phyloP scores from a whole-genome alignment of 2,329 filamentous ascomycete species.

The Pyricularia sp. region DNA sequence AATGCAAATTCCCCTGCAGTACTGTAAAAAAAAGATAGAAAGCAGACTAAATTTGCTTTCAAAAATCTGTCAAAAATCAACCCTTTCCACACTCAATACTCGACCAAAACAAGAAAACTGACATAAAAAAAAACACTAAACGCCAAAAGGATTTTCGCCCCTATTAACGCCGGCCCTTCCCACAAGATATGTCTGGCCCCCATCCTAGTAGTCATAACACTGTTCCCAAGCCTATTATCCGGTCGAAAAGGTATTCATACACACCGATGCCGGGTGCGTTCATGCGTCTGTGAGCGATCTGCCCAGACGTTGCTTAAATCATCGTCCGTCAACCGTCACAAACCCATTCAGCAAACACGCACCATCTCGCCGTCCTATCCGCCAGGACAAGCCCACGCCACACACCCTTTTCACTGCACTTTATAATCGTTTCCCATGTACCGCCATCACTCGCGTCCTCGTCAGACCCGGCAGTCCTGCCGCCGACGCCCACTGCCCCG shows the following conservation, averaged over 20 bases:
- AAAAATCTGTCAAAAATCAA: neutral
- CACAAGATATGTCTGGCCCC: neutral
- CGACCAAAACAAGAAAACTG: neutral
- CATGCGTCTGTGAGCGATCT: neutral
- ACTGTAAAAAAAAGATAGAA: neutral
- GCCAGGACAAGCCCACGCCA: slow-evolving; percentile 78
- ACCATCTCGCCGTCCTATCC: slow-evolving; percentile 78
- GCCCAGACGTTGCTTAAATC: neutral
- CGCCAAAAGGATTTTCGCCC: neutral
- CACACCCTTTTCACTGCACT: slow-evolving; percentile 71
- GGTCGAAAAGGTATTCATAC: neutral
- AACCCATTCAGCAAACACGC: slow-evolving; percentile 84
- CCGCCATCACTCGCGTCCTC: slow-evolving; percentile 61
- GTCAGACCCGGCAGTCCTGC: slow-evolving; percentile 20
- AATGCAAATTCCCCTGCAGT: neutral
- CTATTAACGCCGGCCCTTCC: neutral
- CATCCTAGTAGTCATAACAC: neutral
- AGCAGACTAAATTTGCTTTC: neutral
- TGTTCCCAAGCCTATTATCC: neutral
- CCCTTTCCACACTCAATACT: neutral
- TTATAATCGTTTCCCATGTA: slow-evolving; percentile 85
- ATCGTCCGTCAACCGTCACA: slow-evolving; percentile 28
- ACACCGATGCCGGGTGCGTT: neutral
- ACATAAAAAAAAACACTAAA: neutral
- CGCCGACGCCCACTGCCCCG: slow-evolving; percentile 35